Evolutionary conservation across 495 filamentous ascomycete genomes (phyloP).

Genomic region (Aspergillus olivimuriae): DNA sequence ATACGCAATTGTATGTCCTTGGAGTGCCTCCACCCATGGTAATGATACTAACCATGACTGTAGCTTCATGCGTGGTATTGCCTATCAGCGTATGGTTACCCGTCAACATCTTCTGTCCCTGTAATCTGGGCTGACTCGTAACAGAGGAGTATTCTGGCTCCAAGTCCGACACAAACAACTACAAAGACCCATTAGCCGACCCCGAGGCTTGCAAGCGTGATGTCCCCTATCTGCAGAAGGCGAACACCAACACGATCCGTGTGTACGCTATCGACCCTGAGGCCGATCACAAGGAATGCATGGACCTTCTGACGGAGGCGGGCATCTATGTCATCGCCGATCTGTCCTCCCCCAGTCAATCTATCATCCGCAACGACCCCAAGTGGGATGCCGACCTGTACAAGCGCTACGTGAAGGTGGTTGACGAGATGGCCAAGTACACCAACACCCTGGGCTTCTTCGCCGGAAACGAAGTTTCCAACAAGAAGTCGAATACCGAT

Average conservation of each 20-base stretch:
- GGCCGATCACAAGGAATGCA: conserved; percentile 68
- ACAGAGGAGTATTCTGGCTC: conserved; percentile 42
- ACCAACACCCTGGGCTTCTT: conserved; percentile 90
- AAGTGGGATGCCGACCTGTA: conserved; percentile 70
- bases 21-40: not conserved
- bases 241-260: conserved; percentile 82
- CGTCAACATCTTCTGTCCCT: no score
- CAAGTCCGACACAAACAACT: conserved; percentile 28
- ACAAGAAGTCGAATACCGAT: conserved; percentile 68
- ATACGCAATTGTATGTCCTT: conserved; percentile 63
- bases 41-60: conserved; percentile 3
- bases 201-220: conserved; percentile 64
- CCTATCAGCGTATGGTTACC: conserved; percentile 68
- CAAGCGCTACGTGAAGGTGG: conserved; percentile 68
- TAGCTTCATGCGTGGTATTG: conserved; percentile 74
- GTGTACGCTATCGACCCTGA: conserved; percentile 85
- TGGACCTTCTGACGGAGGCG: conserved; percentile 69
- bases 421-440: conserved; percentile 72
- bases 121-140: conserved; percentile 7
- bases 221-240: conserved; percentile 63
- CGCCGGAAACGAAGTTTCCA: conserved; percentile 91
- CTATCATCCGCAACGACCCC: conserved; percentile 75
- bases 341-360: conserved; percentile 69
- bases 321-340: conserved; percentile 93
- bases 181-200: conserved; percentile 67